These are phyloP conservation scores for Fragaria ananassa DNA, from an alignment of 306 rosid genomes.

Conservation along the genomic window DNA sequence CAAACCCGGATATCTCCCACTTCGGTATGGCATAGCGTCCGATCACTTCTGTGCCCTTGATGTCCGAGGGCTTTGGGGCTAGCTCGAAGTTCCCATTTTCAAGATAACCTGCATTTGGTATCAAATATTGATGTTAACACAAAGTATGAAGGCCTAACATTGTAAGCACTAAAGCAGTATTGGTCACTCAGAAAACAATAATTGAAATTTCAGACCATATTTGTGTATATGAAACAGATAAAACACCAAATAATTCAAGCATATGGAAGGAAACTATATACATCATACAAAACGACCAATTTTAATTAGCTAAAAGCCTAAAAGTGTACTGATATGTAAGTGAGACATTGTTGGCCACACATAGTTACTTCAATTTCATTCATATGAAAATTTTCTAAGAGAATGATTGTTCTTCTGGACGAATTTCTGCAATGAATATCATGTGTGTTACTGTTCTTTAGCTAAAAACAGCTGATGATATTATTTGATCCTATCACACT, in stretches of 20 bases:
- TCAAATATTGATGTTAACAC: not conserved
- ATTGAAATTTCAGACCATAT: not conserved
- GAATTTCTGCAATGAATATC: not conserved
- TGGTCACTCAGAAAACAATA: not conserved
- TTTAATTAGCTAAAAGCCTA: not conserved
- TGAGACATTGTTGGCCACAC: not conserved
- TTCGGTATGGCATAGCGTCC: conserved; percentile 61
- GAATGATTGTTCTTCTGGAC: not conserved
- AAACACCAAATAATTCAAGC: not conserved
- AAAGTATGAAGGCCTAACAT: not conserved
- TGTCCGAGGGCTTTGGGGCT: conserved; percentile 53
- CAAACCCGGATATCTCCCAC: conserved; percentile 81
- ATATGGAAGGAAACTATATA: not conserved
- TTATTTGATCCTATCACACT: not conserved
- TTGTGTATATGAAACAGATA: not conserved
- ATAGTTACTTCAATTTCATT: not conserved
- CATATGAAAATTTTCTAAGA: not conserved
- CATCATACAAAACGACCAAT: not conserved
- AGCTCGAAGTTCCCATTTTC: conserved; percentile 82
- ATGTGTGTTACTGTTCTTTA: not conserved
- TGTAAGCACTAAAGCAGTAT: not conserved
- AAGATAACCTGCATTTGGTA: conserved; percentile 46
- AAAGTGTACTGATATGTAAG: not conserved
- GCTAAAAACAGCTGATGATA: not conserved
- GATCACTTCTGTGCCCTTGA: conserved; percentile 67